Evolutionary conservation across 768 basidiomycete genomes (phyloP).

Genomic region (Leccinellum albellum): DNA sequence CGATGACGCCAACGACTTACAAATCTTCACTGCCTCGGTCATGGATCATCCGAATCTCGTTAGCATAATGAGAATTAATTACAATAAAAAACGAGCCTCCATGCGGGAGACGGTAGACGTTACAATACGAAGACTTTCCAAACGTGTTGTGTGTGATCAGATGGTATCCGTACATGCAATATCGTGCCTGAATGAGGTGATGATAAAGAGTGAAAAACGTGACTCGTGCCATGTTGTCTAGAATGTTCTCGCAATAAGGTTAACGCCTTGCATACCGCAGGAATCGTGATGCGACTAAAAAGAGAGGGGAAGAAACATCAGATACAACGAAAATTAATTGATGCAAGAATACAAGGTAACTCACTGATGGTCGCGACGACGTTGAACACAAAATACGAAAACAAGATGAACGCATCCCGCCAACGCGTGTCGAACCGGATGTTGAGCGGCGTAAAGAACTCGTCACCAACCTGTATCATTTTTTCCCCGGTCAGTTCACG

Average conservation of each 20-base stretch:
- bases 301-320: background rate
- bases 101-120: background rate
- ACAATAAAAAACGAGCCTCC: background rate
- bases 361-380: slow-evolving; percentile 52
- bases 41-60: background rate
- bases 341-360: slow-evolving; percentile 4
- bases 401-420: slow-evolving; percentile 66
- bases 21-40: background rate
- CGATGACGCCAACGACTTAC: background rate
- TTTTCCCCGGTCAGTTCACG: background rate
- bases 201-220: background rate
- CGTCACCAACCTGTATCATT: slow-evolving; percentile 48
- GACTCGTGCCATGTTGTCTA: background rate
- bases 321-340: background rate
- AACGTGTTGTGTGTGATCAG: background rate
- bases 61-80: background rate
- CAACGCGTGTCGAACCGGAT: slow-evolving; percentile 60
- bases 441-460: slow-evolving; percentile 67
- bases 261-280: slow-evolving; percentile 65
- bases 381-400: slow-evolving; percentile 72
- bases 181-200: background rate
- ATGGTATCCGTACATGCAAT: background rate
- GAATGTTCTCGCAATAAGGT: background rate
- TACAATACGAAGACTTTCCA: background rate
- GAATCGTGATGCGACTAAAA: slow-evolving; percentile 61